phyloP scores from a whole-genome alignment of 1,284 basidiomycete genomes.

The Trichosporon sp. region DNA sequence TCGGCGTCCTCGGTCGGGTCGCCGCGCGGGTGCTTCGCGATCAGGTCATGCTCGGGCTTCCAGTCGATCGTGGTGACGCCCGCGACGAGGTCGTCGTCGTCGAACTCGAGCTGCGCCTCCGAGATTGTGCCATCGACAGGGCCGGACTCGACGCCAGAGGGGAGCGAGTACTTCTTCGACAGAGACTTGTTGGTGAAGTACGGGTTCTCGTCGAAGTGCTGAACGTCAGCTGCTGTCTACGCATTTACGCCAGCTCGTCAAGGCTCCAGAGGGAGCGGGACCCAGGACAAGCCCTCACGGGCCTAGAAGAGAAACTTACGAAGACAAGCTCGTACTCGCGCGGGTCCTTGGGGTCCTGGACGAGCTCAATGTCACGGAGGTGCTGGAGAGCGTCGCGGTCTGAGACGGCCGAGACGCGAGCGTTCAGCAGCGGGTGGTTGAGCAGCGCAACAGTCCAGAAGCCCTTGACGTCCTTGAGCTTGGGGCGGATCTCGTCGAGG shows the following conservation, averaged over 20 bases:
- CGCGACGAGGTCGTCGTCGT: constrained; percentile 38
- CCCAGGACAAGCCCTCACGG: no score
- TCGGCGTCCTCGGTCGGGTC: constrained; percentile 35
- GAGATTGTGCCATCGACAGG: constrained; percentile 45
- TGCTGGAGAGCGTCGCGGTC: constrained; percentile 52
- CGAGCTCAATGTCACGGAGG: constrained; percentile 51
- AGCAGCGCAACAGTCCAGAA: constrained; percentile 52
- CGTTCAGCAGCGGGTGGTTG: constrained; percentile 36
- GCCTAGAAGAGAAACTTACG: constrained; percentile 37
- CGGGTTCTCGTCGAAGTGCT: constrained; percentile 56
- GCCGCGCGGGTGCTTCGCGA: constrained; percentile 55
- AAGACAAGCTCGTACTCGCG: constrained; percentile 53
- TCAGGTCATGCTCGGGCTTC: constrained; percentile 59
- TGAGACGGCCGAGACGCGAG: constrained; percentile 37
- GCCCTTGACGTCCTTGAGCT: constrained; percentile 44
- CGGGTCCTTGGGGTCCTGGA: constrained; percentile 52
- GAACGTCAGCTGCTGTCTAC: no score
- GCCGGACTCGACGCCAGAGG: constrained; percentile 35
- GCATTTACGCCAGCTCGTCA: no score
- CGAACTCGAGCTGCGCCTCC: constrained; percentile 44
- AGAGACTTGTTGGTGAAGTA: constrained; percentile 54
- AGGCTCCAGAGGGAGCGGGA: no score
- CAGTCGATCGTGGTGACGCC: constrained; percentile 56
- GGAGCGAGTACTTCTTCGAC: constrained; percentile 49
- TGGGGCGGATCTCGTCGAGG: constrained; percentile 37